Conservation (phyloP, 176 grass and related monocot species). For the Guadua angustifolia region DNA sequence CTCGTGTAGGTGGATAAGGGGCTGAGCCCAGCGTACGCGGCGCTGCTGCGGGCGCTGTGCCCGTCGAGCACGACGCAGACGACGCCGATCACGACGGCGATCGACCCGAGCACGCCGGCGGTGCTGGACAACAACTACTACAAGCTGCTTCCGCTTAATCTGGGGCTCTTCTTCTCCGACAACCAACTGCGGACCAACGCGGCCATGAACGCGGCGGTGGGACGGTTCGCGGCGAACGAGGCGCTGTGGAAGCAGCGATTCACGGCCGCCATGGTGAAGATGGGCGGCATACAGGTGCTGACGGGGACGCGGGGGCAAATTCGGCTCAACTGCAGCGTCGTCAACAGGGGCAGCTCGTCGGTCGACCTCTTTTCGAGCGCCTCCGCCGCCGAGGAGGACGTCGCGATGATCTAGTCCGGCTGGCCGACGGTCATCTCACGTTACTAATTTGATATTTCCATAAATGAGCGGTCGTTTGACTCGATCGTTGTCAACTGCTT, state of each 20-base stretch:
- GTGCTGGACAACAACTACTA: not conserved
- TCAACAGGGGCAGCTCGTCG: constrained; percentile 20
- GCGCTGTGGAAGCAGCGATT: constrained; percentile 40
- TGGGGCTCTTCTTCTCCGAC: constrained; percentile 45
- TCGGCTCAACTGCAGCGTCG: constrained; percentile 46
- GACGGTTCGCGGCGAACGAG: constrained; percentile 41
- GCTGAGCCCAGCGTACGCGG: constrained; percentile 24
- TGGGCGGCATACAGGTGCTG: constrained; percentile 42
- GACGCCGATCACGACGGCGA: constrained; percentile 10
- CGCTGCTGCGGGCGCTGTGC: not conserved
- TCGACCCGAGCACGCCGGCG: constrained; percentile 29
- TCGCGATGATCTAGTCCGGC: constrained; percentile 1
- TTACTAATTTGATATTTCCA: not conserved
- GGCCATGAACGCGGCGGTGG: not conserved
- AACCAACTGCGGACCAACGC: constrained; percentile 31
- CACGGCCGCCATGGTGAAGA: constrained; percentile 47
- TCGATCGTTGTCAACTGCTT: no score
- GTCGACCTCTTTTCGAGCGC: not conserved
- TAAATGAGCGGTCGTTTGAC: not conserved
- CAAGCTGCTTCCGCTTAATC: no score
- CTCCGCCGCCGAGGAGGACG: not conserved
- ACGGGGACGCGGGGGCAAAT: constrained; percentile 26
- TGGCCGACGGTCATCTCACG: not conserved
- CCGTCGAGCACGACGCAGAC: not conserved
- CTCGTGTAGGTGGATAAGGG: not conserved